Base-by-base conservation (phyloP, 768 basidiomycete species). In the Hortiboletus campestris region DNA sequence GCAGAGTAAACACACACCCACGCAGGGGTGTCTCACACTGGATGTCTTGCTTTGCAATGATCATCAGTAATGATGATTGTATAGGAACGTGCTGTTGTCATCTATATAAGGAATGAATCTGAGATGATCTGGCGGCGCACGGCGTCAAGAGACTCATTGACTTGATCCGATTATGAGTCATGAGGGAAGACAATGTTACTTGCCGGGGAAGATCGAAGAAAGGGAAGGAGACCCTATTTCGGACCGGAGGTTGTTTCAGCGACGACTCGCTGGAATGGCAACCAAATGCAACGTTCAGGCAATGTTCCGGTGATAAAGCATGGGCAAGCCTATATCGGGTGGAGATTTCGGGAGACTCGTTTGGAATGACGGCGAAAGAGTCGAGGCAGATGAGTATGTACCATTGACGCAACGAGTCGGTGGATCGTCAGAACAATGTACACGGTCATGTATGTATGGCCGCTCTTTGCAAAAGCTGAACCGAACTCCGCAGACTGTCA, bases 131-230 rank as follows among this genome's bases (percentile, higher is more conserved):
- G 47, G 53, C 50, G 35, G 50, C 28, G 48, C 22, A 38, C 20
- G 25, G 43, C 29, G 31, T 45, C 36, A 46, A 49, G 13, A 46
- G 14, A 48, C 40, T 40, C 39, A 12, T 48, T 13, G 13, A 51
- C 29, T 43, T 42, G 62, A 53, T 64, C 63, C 58, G 51, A 45
- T 22, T 46, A 51, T n/a, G n/a, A n/a, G n/a, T 56, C 14, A 29
- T 50, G 53, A 43, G 12, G 25, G 34, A 14, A 46, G 36, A 39
- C n/a, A 11, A 31, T 31, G 38, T 32, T 28, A 14, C 29, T 34
- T 34, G 54, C 53, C 17, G 28, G 16, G 31, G 29, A 29, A 32
- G 20, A 59, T 47, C 16, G 43, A 49, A 25, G 31, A 25, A 13
- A 14, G 20, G 29, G 13, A 6, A 14, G 7, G 25, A 28, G 12